Evolutionary conservation across 176 grass and related monocot species (phyloP), one percentile per base, ranked within the genome.

Genomic region (Stipa capillata): DNA sequence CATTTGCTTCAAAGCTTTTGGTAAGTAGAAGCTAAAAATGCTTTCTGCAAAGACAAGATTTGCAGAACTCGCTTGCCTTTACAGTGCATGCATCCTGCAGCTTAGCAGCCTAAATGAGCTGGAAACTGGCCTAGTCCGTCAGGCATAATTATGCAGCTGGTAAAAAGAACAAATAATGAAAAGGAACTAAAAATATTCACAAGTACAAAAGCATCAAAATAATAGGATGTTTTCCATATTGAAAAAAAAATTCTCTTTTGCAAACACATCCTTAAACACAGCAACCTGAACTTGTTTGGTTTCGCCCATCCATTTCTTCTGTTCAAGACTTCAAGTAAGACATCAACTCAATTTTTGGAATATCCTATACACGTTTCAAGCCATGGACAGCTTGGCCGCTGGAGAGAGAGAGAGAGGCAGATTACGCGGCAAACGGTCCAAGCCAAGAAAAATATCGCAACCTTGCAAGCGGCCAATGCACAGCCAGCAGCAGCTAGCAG

Each of bases 21-120:
- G 66, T 47, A 18, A 24, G 13, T 66, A 74, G 41, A 65, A 43
- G 10, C 52, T 76, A 80, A 80, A 74, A 84, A 59, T 36, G 61
- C 52, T 84, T 75, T 79, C 74, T 84, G 59, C 59, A n/a, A 42
- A 10, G 81, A 68, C 75, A 52, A 68, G 47, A 60, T 58, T 74
- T 43, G 61, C 87, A 89, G 81, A 75, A 75, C 34, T 67, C 62
- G 59, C 14, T 20, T 4, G 58, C 40, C 74, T 88, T 88, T 84
- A 88, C 82, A 76, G 87, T 80, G 7, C 81, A 89, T n/a, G n/a
- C 76, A 34, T 40, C 43, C 81, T 60, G 81, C 75, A 75, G 23
- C 16, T 36, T 64, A 62, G 77, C 50, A 69, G 57, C 60, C 17
- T 25, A 40, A 41, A 41, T 74, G 86, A 80, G 86, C 76, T 89